Base-by-base conservation (phyloP, 2,329 filamentous ascomycete species). In the Bipolaris oryzae region DNA sequence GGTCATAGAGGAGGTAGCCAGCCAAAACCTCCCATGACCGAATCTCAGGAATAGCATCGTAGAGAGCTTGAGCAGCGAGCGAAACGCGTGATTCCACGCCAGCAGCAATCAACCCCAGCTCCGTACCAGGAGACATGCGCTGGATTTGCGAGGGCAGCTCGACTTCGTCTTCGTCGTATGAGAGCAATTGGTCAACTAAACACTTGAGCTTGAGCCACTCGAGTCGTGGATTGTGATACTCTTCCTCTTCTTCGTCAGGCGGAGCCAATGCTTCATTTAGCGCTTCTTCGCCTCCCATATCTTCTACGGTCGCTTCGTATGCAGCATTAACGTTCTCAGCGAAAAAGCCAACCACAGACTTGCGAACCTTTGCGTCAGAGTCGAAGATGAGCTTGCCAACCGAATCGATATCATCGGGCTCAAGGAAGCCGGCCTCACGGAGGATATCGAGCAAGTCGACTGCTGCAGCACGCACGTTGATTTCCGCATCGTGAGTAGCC, bases 131-230 rank as follows among this genome's bases (percentile, higher is more conserved):
- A 9, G 79, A 78, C 39, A 76, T 75, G 18, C 76, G 73, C 50
- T 81, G 78, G 21, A 82, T 77, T 54, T 82, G 78, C 52, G 73
- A 79, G 3, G 80, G 79, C 33, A 87, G 78, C 28, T 86, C 84
- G 37, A 86, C 83, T 13, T 82, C 80, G 64, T 91, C 87, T 5
- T 84, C 81, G 71, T 97, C 92, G 69, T 97, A 98, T 9, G 86
- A 85, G 31, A 90, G 85, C 23, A 99, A 82, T 10, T 90, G 89
- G 74, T 96, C 92, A 2, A 90, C 91, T 13, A 99, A 82, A 63
- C 90, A 94, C 77, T 98, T 99, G 72, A 96, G 86, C 71, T 91
- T 92, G 67, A 98, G 85, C 95, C 95, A 99, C 61, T 90, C 89
- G 43, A 87, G 82, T 58, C 90, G 88, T 2, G 93, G 91, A 2